Evolutionary conservation across 2,329 filamentous ascomycete species (phyloP).

Genomic region (Penicillium sclerotigenum): DNA sequence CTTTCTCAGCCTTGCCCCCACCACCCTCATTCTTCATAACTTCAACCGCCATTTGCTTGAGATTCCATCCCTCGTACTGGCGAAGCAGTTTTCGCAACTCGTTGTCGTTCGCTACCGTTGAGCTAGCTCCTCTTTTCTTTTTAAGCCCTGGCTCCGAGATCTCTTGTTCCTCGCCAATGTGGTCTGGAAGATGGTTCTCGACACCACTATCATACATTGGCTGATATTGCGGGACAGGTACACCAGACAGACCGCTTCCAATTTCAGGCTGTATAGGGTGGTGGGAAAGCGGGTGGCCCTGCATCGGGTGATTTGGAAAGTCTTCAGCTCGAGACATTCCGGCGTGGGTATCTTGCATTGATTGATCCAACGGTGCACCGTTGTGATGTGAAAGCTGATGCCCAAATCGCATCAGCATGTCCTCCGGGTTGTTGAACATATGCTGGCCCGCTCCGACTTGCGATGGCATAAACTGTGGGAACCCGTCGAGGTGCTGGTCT

Average conservation of each 20-base stretch:
- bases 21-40: slow-evolving; percentile 50
- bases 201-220: slow-evolving; percentile 43
- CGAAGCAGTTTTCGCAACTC: slow-evolving; percentile 47
- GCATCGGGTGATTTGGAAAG: slow-evolving; percentile 36
- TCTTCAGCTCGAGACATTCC: slow-evolving; percentile 39
- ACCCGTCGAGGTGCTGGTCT: slow-evolving; percentile 43
- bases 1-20: slow-evolving; percentile 51
- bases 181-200: slow-evolving; percentile 43
- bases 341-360: slow-evolving; percentile 38
- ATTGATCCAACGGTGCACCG: slow-evolving; percentile 36
- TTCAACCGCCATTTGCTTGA: slow-evolving; percentile 49
- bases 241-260: slow-evolving; percentile 30
- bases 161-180: slow-evolving; percentile 41
- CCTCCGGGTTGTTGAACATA: slow-evolving; percentile 43
- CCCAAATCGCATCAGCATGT: slow-evolving; percentile 46
- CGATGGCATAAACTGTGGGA: slow-evolving; percentile 39
- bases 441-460: slow-evolving; percentile 35
- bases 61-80: slow-evolving; percentile 45
- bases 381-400: slow-evolving; percentile 42
- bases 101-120: slow-evolving; percentile 49
- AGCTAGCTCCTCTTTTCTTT: slow-evolving; percentile 48
- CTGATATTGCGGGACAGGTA: slow-evolving; percentile 39
- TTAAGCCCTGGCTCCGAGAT: slow-evolving; percentile 43
- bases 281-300: slow-evolving; percentile 34
- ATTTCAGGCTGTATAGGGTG: slow-evolving; percentile 39